A percentile compares a stretch with the other conserved stretches of the same genome.
phyloP scores from a whole-genome alignment of 1,139 yeast species.

The Meyerozyma sp. region DNA sequence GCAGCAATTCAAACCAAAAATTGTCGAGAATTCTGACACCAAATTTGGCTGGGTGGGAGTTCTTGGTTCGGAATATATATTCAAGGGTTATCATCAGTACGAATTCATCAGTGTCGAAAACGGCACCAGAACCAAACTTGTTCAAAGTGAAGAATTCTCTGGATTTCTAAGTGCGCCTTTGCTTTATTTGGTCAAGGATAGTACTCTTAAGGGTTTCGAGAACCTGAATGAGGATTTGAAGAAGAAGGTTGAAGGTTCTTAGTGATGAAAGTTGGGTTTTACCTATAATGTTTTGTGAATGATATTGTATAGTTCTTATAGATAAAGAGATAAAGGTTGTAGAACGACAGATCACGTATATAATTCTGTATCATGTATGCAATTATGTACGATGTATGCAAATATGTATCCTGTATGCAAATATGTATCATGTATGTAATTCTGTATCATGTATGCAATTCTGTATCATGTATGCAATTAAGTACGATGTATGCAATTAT shows the following conservation, averaged over 20 bases:
- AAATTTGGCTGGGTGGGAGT: background rate
- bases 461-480: no score
- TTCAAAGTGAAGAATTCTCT: background rate
- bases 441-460: no score
- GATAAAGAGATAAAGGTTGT: no score
- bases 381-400: no score
- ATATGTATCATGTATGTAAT: no score
- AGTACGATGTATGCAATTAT: no score
- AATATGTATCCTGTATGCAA: no score
- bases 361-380: no score
- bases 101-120: background rate
- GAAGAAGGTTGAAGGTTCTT: background rate
- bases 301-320: no score
- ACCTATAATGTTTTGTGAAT: background rate
- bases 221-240: constrained; percentile 1
- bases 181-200: background rate
- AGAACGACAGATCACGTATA: no score
- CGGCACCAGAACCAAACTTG: background rate
- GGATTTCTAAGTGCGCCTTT: background rate
- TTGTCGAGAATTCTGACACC: background rate
- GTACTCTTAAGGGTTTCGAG: background rate
- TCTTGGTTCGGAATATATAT: background rate
- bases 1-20: background rate
- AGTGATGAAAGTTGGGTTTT: background rate
- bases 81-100: background rate